Percentiles rank a stretch among this genome's conserved stretches.
Conservation (phyloP, 495 filamentous ascomycete genomes). For the Entonaema liquescens region DNA sequence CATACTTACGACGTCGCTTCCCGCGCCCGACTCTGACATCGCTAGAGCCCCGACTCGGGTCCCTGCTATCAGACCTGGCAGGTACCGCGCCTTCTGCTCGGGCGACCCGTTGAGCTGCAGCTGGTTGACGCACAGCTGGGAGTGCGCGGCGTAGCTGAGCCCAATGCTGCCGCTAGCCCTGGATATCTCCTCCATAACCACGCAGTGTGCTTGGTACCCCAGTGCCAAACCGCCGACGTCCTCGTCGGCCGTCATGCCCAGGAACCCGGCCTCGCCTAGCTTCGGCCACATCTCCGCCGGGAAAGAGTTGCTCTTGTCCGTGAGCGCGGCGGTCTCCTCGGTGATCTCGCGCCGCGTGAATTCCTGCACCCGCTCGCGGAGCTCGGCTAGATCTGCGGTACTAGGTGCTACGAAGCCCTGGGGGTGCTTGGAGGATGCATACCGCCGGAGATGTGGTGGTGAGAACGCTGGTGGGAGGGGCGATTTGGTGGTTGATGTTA, state of each 20-base stretch:
- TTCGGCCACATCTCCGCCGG: slow-evolving; percentile 93
- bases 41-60: slow-evolving; percentile 87
- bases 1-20: slow-evolving; percentile 96
- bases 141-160: slow-evolving; percentile 92
- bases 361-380: slow-evolving; percentile 90
- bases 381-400: slow-evolving; percentile 77
- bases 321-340: slow-evolving; percentile 79
- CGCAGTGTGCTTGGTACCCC: slow-evolving; percentile 97
- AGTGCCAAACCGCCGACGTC: slow-evolving; percentile 89
- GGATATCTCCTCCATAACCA: slow-evolving; percentile 90
- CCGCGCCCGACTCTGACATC: slow-evolving; percentile 93
- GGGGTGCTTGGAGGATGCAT: slow-evolving; percentile 82
- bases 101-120: slow-evolving; percentile 85
- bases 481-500: slow-evolving; percentile 21
- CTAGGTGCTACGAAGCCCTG: slow-evolving; percentile 80
- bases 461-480: slow-evolving; percentile 27
- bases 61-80: slow-evolving; percentile 85
- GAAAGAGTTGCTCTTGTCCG: slow-evolving; percentile 88
- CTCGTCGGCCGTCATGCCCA: slow-evolving; percentile 95
- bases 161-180: slow-evolving; percentile 80
- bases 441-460: slow-evolving; percentile 47
- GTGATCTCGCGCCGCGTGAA: slow-evolving; percentile 88
- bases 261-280: slow-evolving; percentile 87
- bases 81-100: slow-evolving; percentile 79
- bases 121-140: slow-evolving; percentile 96